Evolutionary conservation across 345 rosid species (phyloP).

Genomic region (Populus ilicifolia): DNA sequence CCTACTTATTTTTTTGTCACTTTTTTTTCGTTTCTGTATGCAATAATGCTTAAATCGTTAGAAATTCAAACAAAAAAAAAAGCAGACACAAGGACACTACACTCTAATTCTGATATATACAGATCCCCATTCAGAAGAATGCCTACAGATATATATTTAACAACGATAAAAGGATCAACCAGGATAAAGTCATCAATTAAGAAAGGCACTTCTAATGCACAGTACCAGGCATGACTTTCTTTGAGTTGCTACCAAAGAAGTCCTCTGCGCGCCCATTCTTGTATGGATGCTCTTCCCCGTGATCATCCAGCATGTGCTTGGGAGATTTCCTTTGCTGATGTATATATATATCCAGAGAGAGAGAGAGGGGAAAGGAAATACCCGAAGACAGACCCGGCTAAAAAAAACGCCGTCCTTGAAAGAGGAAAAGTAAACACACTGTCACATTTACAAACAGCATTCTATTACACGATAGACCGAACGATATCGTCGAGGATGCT

Average conservation of each 20-base stretch:
- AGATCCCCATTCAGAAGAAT: neutral
- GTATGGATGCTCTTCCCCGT: neutral
- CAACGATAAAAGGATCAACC: too few species aligned
- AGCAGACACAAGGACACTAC: neutral
- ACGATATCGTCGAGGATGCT: too few species aligned
- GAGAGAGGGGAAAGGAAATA: too few species aligned
- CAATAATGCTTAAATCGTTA: neutral
- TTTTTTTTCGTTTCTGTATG: neutral
- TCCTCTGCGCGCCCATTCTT: neutral
- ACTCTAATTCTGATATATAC: neutral
- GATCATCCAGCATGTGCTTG: neutral
- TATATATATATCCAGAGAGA: too few species aligned
- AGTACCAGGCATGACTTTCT: neutral
- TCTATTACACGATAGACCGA: too few species aligned
- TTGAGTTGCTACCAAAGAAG: neutral
- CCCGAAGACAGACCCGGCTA: too few species aligned
- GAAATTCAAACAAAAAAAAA: neutral
- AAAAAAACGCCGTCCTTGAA: too few species aligned
- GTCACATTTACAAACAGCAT: too few species aligned
- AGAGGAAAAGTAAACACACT: too few species aligned
- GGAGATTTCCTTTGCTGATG: neutral
- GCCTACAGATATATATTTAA: too few species aligned
- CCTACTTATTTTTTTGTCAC: neutral
- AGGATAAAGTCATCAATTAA: too few species aligned
- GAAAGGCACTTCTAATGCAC: neutral